Percentiles rank a stretch among this genome's conserved stretches.
Conservation (phyloP, 164 flowering plant genomes). For the Taxillus chinensis region DNA sequence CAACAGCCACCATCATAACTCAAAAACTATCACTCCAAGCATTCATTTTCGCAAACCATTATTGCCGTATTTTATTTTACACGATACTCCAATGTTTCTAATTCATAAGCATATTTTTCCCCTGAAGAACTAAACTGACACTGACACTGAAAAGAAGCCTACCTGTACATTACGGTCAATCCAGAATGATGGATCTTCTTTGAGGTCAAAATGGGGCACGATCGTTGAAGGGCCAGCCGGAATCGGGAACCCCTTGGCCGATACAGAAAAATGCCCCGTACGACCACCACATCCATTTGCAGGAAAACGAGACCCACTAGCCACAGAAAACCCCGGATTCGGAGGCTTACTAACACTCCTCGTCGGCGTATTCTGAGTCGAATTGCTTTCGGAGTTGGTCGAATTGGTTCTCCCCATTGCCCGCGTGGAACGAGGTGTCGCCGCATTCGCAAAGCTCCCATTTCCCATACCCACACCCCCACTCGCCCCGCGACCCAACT, state of each 20-base stretch:
- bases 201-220: constrained; percentile 87
- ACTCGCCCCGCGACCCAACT: constrained; percentile 8
- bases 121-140: background rate
- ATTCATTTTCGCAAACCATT: too few species aligned
- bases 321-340: constrained; percentile 26
- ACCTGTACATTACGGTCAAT: constrained; percentile 99
- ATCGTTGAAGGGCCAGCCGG: constrained; percentile 27
- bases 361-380: constrained; percentile 75
- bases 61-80: too few species aligned
- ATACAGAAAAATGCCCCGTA: constrained; percentile 30
- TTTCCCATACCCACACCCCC: constrained; percentile 19
- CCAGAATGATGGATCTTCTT: constrained; percentile 95
- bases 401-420: constrained; percentile 29
- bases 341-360: constrained; percentile 86
- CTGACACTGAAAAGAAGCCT: constrained; percentile 3
- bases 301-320: constrained; percentile 21
- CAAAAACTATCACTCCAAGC: background rate
- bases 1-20: background rate
- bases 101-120: too few species aligned
- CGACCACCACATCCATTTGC: constrained; percentile 26
- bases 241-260: constrained; percentile 59
- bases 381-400: constrained; percentile 48
- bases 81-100: too few species aligned
- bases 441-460: constrained; percentile 25
- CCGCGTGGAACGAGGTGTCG: constrained; percentile 54